Conservation (phyloP, 108 stramenopile genomes). For the Discostella pseudostelligera region DNA sequence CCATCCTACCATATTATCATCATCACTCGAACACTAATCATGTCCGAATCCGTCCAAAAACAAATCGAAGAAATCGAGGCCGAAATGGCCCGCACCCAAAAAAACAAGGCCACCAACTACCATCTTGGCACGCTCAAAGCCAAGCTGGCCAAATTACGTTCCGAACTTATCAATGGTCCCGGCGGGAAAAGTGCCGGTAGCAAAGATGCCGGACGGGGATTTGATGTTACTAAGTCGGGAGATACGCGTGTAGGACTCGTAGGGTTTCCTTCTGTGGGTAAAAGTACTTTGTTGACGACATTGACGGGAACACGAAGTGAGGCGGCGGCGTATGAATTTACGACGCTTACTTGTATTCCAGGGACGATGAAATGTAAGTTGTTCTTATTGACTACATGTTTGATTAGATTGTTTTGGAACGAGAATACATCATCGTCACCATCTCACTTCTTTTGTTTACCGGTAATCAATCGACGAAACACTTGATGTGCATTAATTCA, state of each 20-base stretch:
- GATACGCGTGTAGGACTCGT: conserved; percentile 96
- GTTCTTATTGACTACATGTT: not conserved
- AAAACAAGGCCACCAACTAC: conserved; percentile 87
- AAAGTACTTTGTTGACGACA: conserved; percentile 92
- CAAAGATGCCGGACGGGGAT: conserved; percentile 94
- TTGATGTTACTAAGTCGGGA: conserved; percentile 95
- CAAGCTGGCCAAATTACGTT: conserved; percentile 91
- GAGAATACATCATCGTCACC: too few species aligned
- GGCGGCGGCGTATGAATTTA: conserved; percentile 98
- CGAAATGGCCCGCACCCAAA: conserved; percentile 96
- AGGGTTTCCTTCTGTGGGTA: conserved; percentile 99
- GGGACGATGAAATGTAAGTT: conserved; percentile 94
- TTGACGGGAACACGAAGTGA: conserved; percentile 93
- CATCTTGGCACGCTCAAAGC: conserved; percentile 97
- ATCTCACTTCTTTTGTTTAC: too few species aligned
- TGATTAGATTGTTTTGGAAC: too few species aligned
- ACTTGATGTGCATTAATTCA: not conserved
- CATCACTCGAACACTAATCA: conserved; percentile 12
- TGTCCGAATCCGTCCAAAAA: conserved; percentile 20
- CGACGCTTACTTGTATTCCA: conserved; percentile 98
- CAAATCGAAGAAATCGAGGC: conserved; percentile 67
- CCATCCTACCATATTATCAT: too few species aligned
- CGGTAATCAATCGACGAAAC: too few species aligned
- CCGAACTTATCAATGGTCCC: conserved; percentile 76
- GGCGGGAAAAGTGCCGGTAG: conserved; percentile 86